phyloP scores from a whole-genome alignment of 106 monocot species.

The Dioscorea alata region DNA sequence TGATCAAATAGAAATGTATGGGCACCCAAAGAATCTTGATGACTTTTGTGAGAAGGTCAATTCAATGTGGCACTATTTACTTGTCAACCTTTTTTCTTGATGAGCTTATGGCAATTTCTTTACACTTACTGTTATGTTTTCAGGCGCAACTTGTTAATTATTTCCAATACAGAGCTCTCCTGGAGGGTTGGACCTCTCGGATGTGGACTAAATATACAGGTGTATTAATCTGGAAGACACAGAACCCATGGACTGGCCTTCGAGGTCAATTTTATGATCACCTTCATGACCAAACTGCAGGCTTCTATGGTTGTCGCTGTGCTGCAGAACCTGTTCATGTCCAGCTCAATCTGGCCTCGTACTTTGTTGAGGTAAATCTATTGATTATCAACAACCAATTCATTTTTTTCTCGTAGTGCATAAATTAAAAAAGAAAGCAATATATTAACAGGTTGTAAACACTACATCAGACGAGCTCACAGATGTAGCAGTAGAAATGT shows the following conservation, averaged over 20 bases:
- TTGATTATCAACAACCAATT: not conserved
- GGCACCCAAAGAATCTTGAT: constrained; percentile 68
- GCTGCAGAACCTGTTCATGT: constrained; percentile 92
- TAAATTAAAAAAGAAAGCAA: not conserved
- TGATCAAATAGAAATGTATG: constrained; percentile 87
- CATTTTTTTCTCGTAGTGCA: not conserved
- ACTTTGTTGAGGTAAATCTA: constrained; percentile 71
- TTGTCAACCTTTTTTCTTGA: not conserved
- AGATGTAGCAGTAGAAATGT: constrained; percentile 71
- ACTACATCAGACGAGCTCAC: constrained; percentile 64
- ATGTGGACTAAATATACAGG: constrained; percentile 98
- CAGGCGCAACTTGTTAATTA: constrained; percentile 98
- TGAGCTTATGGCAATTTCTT: not conserved
- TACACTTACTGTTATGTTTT: not conserved
- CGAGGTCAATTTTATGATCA: constrained; percentile 98
- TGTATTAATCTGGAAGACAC: constrained; percentile 94
- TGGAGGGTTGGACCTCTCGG: constrained; percentile 88
- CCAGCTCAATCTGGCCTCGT: constrained; percentile 76
- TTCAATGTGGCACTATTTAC: not conserved
- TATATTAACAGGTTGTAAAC: constrained; percentile 65
- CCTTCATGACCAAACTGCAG: constrained; percentile 93
- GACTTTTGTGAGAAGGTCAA: constrained; percentile 94
- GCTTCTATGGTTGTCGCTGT: constrained; percentile 94
- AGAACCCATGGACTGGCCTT: constrained; percentile 97
- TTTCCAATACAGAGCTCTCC: constrained; percentile 87